Conservation (phyloP, 2,329 filamentous ascomycete species). For the Pseudonectria foliicola region DNA sequence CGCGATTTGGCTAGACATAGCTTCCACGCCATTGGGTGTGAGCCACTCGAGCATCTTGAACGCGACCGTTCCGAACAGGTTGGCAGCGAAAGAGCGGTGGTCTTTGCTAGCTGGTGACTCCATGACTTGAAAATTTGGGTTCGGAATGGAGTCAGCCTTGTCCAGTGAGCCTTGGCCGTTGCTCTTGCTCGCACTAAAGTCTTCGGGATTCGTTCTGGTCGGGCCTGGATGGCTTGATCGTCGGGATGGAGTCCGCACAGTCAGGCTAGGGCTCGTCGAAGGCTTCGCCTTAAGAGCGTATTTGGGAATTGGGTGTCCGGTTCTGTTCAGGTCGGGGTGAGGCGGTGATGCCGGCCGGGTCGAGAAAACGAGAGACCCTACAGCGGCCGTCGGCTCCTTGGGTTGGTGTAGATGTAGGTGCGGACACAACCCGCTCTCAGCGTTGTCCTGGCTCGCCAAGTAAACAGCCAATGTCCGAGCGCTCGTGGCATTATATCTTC, state of each 20-base stretch:
- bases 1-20: constrained; percentile 35
- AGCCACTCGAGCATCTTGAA: constrained; percentile 67
- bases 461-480: constrained; percentile 75
- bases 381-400: constrained; percentile 36
- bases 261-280: constrained; percentile 1
- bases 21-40: constrained; percentile 49
- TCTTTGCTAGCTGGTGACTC: constrained; percentile 46
- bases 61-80: constrained; percentile 57
- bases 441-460: constrained; percentile 72
- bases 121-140: constrained; percentile 29
- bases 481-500: constrained; percentile 73
- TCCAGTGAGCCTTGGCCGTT: background rate
- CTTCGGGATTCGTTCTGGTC: too few species aligned
- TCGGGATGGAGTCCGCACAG: too few species aligned
- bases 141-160: background rate
- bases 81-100: constrained; percentile 54
- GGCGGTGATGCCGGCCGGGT: constrained; percentile 15
- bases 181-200: background rate
- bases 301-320: constrained; percentile 2
- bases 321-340: constrained; percentile 13
- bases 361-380: constrained; percentile 41
- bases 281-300: constrained; percentile 4
- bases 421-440: constrained; percentile 62
- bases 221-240: too few species aligned
- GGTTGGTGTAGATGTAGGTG: constrained; percentile 37